These are phyloP conservation scores for Fusarium foetens DNA, from an alignment of 2,329 filamentous ascomycete genomes.

Conservation along the genomic window DNA sequence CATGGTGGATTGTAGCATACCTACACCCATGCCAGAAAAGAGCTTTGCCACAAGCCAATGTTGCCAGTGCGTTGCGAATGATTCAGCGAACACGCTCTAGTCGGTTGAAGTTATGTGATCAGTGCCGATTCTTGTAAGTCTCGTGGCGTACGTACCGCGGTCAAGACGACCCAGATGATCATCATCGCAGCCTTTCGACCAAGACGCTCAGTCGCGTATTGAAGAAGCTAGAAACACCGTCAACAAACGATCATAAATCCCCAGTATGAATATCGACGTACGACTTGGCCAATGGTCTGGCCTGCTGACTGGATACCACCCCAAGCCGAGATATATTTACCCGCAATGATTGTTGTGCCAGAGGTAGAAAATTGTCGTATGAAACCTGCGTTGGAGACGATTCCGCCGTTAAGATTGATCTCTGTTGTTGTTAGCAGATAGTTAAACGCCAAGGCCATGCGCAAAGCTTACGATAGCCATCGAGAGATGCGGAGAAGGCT, in stretches of 20 bases:
- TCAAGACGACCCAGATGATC: neutral
- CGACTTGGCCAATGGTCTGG: neutral
- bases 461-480: neutral
- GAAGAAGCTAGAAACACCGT: neutral
- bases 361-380: neutral
- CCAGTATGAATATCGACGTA: neutral
- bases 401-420: neutral
- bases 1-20: neutral
- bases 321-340: neutral
- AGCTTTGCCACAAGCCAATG: neutral
- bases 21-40: neutral
- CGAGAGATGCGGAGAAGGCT: neutral
- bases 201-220: neutral
- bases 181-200: neutral
- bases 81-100: neutral
- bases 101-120: rapidly evolving
- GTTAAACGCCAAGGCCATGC: rapidly evolving
- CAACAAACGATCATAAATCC: rapidly evolving
- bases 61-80: neutral
- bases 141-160: neutral
- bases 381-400: neutral
- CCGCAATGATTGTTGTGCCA: neutral
- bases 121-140: neutral
- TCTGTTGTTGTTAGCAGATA: neutral
- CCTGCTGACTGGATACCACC: neutral